These are phyloP conservation scores for Ophiocordyceps polyrhachis-furcata DNA, from an alignment of 2,329 filamentous ascomycete genomes.

Conservation along the genomic window DNA sequence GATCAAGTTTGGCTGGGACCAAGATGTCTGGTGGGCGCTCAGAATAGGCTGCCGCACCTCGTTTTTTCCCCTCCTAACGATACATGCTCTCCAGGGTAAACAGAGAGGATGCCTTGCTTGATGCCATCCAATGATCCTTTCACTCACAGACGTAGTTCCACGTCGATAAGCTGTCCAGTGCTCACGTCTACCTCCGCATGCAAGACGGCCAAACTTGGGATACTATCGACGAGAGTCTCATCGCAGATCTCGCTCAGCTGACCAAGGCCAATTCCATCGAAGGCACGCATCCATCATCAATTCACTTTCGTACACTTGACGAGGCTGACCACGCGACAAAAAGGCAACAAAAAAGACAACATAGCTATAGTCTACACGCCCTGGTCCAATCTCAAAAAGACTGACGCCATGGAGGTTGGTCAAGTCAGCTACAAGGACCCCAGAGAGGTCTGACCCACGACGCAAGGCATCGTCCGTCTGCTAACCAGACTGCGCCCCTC, in stretches of 20 bases:
- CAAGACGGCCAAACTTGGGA: slow-evolving; percentile 70
- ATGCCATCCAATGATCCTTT: background rate
- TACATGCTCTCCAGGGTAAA: slow-evolving; percentile 9
- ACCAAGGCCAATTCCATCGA: slow-evolving; percentile 99
- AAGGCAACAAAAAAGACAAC: slow-evolving; percentile 97
- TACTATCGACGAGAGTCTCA: slow-evolving; percentile 49
- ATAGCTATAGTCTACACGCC: slow-evolving; percentile 93
- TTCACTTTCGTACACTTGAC: no score
- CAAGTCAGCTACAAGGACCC: slow-evolving; percentile 90
- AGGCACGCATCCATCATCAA: no score
- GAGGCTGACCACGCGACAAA: background rate
- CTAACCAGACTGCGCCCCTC: no score
- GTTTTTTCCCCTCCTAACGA: background rate
- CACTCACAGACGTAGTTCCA: slow-evolving; percentile 51
- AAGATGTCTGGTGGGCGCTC: slow-evolving; percentile 68
- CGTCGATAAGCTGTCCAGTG: slow-evolving; percentile 90
- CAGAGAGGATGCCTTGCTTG: background rate
- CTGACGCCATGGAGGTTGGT: slow-evolving; percentile 85
- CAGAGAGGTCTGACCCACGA: slow-evolving; percentile 33
- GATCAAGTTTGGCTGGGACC: slow-evolving; percentile 84
- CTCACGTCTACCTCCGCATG: slow-evolving; percentile 87
- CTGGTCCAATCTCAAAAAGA: slow-evolving; percentile 91
- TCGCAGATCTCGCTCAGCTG: slow-evolving; percentile 84
- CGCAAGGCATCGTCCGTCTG: background rate
- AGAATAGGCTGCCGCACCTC: no score